Base-by-base conservation (phyloP, 768 basidiomycete genomes). In the Termitomyces sp. region DNA sequence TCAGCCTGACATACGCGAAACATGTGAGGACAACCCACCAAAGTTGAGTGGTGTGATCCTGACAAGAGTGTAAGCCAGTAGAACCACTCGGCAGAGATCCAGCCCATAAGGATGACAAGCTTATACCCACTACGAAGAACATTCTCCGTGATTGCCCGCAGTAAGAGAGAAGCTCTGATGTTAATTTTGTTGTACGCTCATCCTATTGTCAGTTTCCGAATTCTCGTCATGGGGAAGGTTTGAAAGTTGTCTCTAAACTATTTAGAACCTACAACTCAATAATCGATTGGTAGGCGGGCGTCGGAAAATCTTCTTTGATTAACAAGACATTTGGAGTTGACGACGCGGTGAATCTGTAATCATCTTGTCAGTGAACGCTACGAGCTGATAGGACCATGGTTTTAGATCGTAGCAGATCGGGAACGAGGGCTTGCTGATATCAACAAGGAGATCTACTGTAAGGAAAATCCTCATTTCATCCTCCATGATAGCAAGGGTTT, bases 401-500 rank as follows among this genome's bases (percentile, higher is more conserved):
- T 34, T 34, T 23, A 67, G 66, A 50, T 60, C 42, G 67, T 67
- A 1, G 62, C 64, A 1, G 50, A 72, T 41, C 32, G 17, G 14
- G 35, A 56, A 14, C 28, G 55, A 5, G 71, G 71, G 17, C 43
- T 49, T 17, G 62, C 67, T 3, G 61, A 70, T 25, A 71, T 72
- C 30, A 23, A 70, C 35, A 44, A 43, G 6, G 71, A 70, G 47
- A 63, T 72, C 27, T 55, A 58, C 9, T 66, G 66, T 7, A 46
- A 62, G 37, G 58, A 61, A 2, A 72, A 72, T 46, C 48, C 59
- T 16, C 64, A 58, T 34, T 70, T 72, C 48, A 59, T 72, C 1
- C 57, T 72, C 1, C 71, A 72, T 48, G 70, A 71, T 28, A 67
- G 64, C 17, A 55, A 60, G 54, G 71, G 71, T 3, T 71, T 69